Evolutionary conservation across 176 grass and related monocot genomes (phyloP).

Genomic region (Cenchrus fungigraminus): DNA sequence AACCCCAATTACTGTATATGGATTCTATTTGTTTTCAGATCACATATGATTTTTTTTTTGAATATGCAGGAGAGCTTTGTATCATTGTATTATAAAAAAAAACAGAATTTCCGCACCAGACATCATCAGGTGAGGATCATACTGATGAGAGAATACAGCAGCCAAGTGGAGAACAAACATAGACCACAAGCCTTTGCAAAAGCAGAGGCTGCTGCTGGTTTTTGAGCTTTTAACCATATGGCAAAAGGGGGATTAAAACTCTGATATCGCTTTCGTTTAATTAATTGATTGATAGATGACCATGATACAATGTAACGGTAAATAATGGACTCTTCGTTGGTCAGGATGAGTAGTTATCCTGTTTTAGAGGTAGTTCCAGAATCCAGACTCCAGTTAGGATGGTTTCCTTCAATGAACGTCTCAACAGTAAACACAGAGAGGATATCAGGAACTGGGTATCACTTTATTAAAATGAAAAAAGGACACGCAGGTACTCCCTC

Average conservation of each 20-base stretch:
- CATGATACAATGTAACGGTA: neutral
- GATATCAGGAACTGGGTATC: too few relatives aligned
- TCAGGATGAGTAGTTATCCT: neutral
- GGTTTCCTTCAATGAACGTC: neutral
- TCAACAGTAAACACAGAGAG: neutral
- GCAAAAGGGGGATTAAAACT: neutral
- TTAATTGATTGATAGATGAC: constrained; percentile 16
- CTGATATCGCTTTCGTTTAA: neutral
- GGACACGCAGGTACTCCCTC: too few relatives aligned
- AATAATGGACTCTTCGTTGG: neutral
- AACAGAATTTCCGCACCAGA: too few relatives aligned
- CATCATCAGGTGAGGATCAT: too few relatives aligned
- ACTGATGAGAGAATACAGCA: too few relatives aligned
- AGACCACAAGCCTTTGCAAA: constrained; percentile 11
- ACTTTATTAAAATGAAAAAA: too few relatives aligned
- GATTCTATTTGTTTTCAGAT: neutral
- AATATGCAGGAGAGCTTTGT: too few relatives aligned
- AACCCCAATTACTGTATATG: neutral
- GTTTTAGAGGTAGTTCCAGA: neutral
- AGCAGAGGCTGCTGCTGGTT: neutral
- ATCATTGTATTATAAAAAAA: too few relatives aligned
- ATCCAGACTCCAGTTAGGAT: neutral
- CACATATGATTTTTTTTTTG: neutral
- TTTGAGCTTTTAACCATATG: neutral
- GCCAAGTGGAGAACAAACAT: neutral